Conservation (phyloP, 176 grass and related monocot genomes). For the Poa pratensis region DNA sequence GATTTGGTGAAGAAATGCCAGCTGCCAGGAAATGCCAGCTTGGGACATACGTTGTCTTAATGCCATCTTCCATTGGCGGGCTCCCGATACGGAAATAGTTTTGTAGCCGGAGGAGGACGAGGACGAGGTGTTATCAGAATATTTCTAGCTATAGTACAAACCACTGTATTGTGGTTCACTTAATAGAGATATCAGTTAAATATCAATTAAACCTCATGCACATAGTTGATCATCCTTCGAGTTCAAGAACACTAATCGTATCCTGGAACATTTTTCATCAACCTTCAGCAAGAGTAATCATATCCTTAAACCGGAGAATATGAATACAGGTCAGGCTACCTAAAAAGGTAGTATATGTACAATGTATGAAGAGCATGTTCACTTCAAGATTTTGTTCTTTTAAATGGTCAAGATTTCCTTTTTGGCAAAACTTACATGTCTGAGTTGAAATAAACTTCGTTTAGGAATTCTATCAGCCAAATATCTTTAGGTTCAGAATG, state of each 20-base stretch:
- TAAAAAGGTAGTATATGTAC: conserved; percentile 5
- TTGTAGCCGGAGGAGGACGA: no score
- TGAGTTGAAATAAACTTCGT: neutral
- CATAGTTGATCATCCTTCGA: neutral
- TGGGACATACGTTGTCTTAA: no score
- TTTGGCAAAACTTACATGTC: neutral
- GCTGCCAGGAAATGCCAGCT: no score
- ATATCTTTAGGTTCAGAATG: neutral
- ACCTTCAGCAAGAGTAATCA: conserved; percentile 23
- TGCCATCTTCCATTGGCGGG: no score
- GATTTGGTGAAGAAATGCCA: no score
- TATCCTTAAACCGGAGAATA: conserved; percentile 20
- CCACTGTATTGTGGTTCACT: conserved; percentile 10
- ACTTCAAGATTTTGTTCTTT: no score
- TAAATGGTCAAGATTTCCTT: no score
- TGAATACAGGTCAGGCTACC: conserved; percentile 11
- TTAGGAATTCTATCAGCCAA: neutral
- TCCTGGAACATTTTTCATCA: conserved; percentile 35
- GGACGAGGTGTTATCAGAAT: no score
- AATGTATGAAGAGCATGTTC: neutral
- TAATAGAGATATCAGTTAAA: conserved; percentile 37
- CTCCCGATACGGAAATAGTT: no score
- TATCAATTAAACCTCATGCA: neutral
- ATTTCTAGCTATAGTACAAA: conserved; percentile 11
- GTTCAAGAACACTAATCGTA: conserved; percentile 23